Evolutionary conservation across 2,329 filamentous ascomycete genomes (phyloP), one percentile per base, ranked within the genome.

Genomic region (Colletotrichum sansevieriae): DNA sequence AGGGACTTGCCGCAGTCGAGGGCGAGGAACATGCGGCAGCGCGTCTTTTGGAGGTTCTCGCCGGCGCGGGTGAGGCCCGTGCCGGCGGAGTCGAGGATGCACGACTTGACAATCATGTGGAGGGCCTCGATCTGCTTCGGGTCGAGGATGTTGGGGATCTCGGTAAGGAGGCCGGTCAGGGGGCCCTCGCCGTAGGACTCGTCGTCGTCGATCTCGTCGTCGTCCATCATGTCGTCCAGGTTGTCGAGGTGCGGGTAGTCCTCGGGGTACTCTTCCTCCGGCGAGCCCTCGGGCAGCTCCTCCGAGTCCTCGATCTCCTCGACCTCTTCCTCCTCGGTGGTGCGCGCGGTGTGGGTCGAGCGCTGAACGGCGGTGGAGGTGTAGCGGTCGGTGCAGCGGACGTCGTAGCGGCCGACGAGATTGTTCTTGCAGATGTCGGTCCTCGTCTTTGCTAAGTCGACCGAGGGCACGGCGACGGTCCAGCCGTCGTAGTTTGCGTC

Each of bases 51-150:
- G 80, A 97, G 90, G 76, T 95, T 97, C 76, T 94, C 92, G 18
- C 91, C 91, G 12, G 86, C 86, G 10, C 83, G 79, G 51, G 90
- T 92, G 8, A 89, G 81, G 0, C 90, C 89, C 71, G 92, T 91
- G 68, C 92, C 92, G 68, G 88, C 85, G n/a, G 89, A 90, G 74
- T 97, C 93, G 22, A 97, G 89, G 61, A 98, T 97, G 71, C 95
- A 97, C 13, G 93, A 95, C 83, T 98, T 97, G 74, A 98, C 91
- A 68, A 98, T 97, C 95, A 98, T 97, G 63, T 97, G 95, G 61
- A 98, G 83, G 6, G 96, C 95, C 79, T 98, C 95, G 62, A 98
- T 98, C 79, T 98, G 95, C 64, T 94, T 95, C 0, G 95, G 95
- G 49, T 97, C 95, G 35, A 98, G 85, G 43, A 98, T 97, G 72